Conservation (phyloP, 108 stramenopile genomes). For the Conticribra guillardii region DNA sequence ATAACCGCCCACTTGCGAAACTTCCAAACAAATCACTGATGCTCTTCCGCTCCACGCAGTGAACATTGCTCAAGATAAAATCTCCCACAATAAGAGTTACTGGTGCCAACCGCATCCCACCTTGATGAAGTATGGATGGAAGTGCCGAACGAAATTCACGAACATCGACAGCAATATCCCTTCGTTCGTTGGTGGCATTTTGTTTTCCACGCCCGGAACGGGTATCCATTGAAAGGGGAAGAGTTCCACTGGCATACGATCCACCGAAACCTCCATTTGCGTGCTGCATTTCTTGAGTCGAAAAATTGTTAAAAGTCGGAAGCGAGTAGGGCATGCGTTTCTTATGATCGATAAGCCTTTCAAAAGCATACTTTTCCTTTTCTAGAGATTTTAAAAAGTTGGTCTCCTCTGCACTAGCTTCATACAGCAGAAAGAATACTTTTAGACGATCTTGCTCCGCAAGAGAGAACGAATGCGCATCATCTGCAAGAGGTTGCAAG, state of each 20-base stretch:
- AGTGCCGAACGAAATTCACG: conserved; percentile 96
- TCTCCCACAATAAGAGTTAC: conserved; percentile 95
- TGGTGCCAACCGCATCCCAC: conserved; percentile 89
- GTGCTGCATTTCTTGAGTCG: conserved; percentile 90
- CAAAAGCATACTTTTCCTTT: conserved; percentile 93
- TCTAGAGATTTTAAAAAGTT: conserved; percentile 88
- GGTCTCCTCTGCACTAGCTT: conserved; percentile 95
- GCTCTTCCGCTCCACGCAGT: conserved; percentile 96
- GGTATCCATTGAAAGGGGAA: conserved; percentile 84
- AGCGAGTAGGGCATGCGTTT: conserved; percentile 86
- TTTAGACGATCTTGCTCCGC: conserved; percentile 54
- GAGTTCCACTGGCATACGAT: conserved; percentile 70
- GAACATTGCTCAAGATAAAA: conserved; percentile 95
- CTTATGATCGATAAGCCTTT: conserved; percentile 91
- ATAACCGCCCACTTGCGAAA: conserved; percentile 93
- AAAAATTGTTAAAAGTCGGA: conserved; percentile 51
- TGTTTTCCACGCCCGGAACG: conserved; percentile 70
- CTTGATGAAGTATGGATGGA: conserved; percentile 95
- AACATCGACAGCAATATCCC: conserved; percentile 94
- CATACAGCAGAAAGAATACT: conserved; percentile 92
- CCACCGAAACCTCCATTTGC: conserved; percentile 64
- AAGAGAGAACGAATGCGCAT: conserved; percentile 13
- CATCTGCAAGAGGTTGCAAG: conserved; percentile 19
- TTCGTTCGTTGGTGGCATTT: conserved; percentile 44
- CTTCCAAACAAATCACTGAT: conserved; percentile 94